phyloP scores from a whole-genome alignment of 2,329 filamentous ascomycete genomes.

The Colletotrichum spaethianum region DNA sequence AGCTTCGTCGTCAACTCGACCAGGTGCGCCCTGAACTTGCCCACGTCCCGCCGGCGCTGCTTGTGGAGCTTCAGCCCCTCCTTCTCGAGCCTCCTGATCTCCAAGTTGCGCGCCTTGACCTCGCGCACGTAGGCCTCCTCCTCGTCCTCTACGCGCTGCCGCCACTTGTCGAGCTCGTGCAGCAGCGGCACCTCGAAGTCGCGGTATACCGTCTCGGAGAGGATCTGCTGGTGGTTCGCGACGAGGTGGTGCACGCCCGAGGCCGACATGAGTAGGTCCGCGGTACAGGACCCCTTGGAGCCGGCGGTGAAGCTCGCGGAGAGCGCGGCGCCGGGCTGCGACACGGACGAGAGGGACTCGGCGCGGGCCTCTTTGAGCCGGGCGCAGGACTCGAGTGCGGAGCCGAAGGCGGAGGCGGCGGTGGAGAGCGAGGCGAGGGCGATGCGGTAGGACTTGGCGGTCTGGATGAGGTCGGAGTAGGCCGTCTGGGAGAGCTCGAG shows the following conservation, averaged over 20 bases:
- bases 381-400: slow-evolving; percentile 77
- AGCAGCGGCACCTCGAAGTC: slow-evolving; percentile 78
- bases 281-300: slow-evolving; percentile 67
- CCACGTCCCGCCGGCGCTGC: slow-evolving; percentile 72
- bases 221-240: slow-evolving; percentile 79
- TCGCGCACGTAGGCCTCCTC: slow-evolving; percentile 71
- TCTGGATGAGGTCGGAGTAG: slow-evolving; percentile 73
- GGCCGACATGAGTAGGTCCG: slow-evolving; percentile 73
- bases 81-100: slow-evolving; percentile 76
- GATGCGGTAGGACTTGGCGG: slow-evolving; percentile 74
- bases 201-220: slow-evolving; percentile 78
- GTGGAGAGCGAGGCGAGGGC: slow-evolving; percentile 73
- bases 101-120: slow-evolving; percentile 68
- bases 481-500: slow-evolving; percentile 74
- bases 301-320: slow-evolving; percentile 62
- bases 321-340: slow-evolving; percentile 53
- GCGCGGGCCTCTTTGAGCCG: slow-evolving; percentile 76
- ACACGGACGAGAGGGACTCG: slow-evolving; percentile 61
- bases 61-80: slow-evolving; percentile 75
- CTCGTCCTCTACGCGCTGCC: slow-evolving; percentile 74
- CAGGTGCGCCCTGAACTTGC: slow-evolving; percentile 72
- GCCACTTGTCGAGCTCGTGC: slow-evolving; percentile 79
- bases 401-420: slow-evolving; percentile 74
- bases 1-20: slow-evolving; percentile 74
- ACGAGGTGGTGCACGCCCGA: slow-evolving; percentile 77